Base-by-base conservation (phyloP, 208 protist genomes). In the Wallacemonas rigidus region DNA sequence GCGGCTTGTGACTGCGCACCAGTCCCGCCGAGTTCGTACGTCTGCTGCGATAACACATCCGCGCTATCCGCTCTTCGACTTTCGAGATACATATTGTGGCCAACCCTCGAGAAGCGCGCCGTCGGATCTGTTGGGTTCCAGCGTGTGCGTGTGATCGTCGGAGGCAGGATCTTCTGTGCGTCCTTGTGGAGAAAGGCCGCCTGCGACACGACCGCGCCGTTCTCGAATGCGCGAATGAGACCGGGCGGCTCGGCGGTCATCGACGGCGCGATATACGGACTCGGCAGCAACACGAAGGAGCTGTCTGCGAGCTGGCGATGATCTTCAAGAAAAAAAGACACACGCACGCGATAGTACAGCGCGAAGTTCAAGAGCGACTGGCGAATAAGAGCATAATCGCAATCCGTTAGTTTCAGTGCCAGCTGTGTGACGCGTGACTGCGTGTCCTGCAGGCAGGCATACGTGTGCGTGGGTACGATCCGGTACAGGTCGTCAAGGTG, bases 281-380 rank as follows among this genome's bases (percentile, higher is more conserved):
- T 82, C 0, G 26, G 17, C 1, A 76, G 72, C 7, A 97, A 62
- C n/a, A 76, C 69, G 73, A 97, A 92, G 8, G 78, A 83, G 26
- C 93, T 93, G 38, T 86, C 88, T 2, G 50, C 2, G 47, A 79
- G 64, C 79, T 98, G 95, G 36, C 94, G 53, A 3, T 82, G 74
- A 4, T 83, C 76, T 6, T 97, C 83, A 7, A 98, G 39, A 53
- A 98, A 92, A 15, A 98, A 69, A 2, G 92, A 95, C 35, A 97
- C 93, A 38, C 87, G 93, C 36, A 92, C 81, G 47, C 87, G 84
- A n/a, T 83, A 79, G 55, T 77, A 72, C 2, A 85, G 69, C 26
- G 84, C 87, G 57, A 95, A 94, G 76, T 90, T 92, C 41, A 93
- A 76, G 54, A 97, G 67, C 26, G 75, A n/a, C 17, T 87, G 83